Percentiles rank a stretch among this genome's conserved stretches.
Conservation (phyloP, 192 early-diverging fungal species). For the Backusella macrospora region DNA sequence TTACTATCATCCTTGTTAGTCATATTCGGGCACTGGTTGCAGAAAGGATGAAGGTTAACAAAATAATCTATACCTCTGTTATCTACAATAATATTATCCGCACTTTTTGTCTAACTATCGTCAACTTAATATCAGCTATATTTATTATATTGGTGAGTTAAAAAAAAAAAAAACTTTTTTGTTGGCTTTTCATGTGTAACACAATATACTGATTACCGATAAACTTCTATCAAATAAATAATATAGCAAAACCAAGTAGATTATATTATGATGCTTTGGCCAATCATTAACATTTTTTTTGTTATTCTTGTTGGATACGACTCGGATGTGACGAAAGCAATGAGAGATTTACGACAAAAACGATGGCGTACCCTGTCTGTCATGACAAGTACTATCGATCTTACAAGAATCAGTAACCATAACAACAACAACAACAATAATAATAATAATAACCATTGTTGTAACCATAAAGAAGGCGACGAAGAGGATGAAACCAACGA, state of each 20-base stretch:
- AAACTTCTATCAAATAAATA: background rate
- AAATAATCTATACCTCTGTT: slow-evolving; percentile 29
- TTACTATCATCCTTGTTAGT: slow-evolving; percentile 22
- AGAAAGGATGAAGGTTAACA: slow-evolving; percentile 19
- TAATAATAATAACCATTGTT: background rate
- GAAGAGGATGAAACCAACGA: background rate
- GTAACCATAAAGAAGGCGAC: background rate
- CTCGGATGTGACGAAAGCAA: slow-evolving; percentile 26
- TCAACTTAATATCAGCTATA: slow-evolving; percentile 33
- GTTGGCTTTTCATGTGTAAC: slow-evolving; percentile 6
- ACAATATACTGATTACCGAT: slow-evolving; percentile 1
- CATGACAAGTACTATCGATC: slow-evolving; percentile 10
- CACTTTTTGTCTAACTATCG: slow-evolving; percentile 26
- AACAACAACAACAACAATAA: background rate
- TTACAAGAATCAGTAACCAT: background rate
- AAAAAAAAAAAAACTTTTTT: background rate
- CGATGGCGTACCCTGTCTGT: background rate
- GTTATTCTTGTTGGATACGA: slow-evolving; percentile 37
- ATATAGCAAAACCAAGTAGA: slow-evolving; percentile 4
- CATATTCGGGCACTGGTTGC: slow-evolving; percentile 24
- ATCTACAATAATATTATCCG: slow-evolving; percentile 27
- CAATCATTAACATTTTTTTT: slow-evolving; percentile 34
- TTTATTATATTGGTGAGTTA: slow-evolving; percentile 28
- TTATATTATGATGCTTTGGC: slow-evolving; percentile 30
- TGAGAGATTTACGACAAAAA: slow-evolving; percentile 17